Base-by-base conservation (phyloP, 768 basidiomycete genomes). In the Albatrellus ellisii region DNA sequence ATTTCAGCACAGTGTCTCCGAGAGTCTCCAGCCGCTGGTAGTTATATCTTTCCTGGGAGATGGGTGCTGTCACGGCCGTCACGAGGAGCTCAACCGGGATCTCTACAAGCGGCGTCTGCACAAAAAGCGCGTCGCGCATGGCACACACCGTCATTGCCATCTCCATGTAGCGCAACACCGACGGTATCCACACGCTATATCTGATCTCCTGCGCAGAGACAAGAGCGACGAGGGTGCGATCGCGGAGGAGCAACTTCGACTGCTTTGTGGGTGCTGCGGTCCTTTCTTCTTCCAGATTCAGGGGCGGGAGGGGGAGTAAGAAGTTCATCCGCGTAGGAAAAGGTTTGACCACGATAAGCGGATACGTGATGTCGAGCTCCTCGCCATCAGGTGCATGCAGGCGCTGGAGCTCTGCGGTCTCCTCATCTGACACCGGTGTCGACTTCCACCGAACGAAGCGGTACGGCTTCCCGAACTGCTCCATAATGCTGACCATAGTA, bases 21-120 rank as follows among this genome's bases (percentile, higher is more conserved):
- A 87, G 67, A 0, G 77, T 77, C 53, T 87, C 84, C 12, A 85
- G 62, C 3, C 83, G 72, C 53, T 87, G 75, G 50, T 87, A 86
- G 51, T 85, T 75, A 20, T 37, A 51, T 12, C 38, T 55, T 52
- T 81, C 83, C 27, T 71, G 69, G 1, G 82, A 68, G 1, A 65
- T 65, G 0, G 82, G 76, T 0, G 81, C 74, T 0, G 77, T 79
- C 12, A 73, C 61, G 0, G 84, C 82, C 0, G 63, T 65, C 3
- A 62, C 61, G 26, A 87, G 59, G 4, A 72, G 55, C 0, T 56
- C 15, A 7, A 68, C 47, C 3, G 79, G 72, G 37, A 83, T 68
- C 2, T 48, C 44, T 17, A 57, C 54, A 0, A 79, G 59, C 1
- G 66, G 61, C 1, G 67, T 55, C 3, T 26, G 49, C 1, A 57